phyloP scores from a whole-genome alignment of 1,139 yeast species.

The Ogataea hybrid region DNA sequence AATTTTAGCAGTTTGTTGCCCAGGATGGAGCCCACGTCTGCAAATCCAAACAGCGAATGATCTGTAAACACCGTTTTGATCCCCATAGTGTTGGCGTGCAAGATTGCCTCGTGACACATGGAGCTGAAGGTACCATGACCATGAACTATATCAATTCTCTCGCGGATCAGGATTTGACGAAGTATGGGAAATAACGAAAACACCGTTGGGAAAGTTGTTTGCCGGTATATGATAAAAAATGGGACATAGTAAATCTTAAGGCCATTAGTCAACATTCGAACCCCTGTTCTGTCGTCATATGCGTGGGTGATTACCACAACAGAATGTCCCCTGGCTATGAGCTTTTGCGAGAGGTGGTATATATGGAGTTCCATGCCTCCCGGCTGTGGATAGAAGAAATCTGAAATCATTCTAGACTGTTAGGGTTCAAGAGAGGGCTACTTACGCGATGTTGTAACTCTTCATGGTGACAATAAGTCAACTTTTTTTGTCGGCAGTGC shows the following conservation, averaged over 20 bases:
- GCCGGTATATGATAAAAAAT: conserved; percentile 71
- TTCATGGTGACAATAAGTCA: conserved; percentile 9
- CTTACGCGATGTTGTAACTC: conserved; percentile 45
- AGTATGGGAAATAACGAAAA: conserved; percentile 84
- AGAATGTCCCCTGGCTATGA: conserved; percentile 82
- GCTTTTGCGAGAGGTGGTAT: conserved; percentile 75
- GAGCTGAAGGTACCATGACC: conserved; percentile 93
- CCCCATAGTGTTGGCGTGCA: conserved; percentile 94
- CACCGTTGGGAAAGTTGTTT: conserved; percentile 85
- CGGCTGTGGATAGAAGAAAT: conserved; percentile 96
- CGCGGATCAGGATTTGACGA: conserved; percentile 82
- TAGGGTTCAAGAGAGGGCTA: conserved; percentile 3
- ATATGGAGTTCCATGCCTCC: conserved; percentile 98
- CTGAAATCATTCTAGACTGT: conserved; percentile 75
- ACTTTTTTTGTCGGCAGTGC: conserved; percentile 5
- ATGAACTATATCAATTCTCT: conserved; percentile 83
- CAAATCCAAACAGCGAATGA: conserved; percentile 93
- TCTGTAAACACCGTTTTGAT: conserved; percentile 89
- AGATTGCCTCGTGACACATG: conserved; percentile 83
- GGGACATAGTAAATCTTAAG: conserved; percentile 92
- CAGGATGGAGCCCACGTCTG: conserved; percentile 76
- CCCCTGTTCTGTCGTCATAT: conserved; percentile 78
- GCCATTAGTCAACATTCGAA: conserved; percentile 83
- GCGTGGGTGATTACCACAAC: conserved; percentile 91
- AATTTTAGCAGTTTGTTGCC: conserved; percentile 87